Base-by-base conservation (phyloP, 176 grass and related monocot species). In the Oryza officinalis region DNA sequence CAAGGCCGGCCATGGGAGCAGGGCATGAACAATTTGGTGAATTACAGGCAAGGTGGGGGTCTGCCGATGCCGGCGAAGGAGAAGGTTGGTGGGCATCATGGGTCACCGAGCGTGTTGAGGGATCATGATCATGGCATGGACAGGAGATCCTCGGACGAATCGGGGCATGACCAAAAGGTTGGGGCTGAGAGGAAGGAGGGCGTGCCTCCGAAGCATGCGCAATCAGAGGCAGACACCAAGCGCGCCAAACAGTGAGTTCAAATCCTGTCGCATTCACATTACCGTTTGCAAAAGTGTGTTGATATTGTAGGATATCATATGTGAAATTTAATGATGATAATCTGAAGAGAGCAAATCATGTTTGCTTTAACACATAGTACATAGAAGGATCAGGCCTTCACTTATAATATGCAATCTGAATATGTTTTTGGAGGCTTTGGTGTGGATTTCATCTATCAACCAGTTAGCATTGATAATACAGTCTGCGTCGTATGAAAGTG, bases 201-300 rank as follows among this genome's bases (percentile, higher is more conserved):
- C 12, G 65, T 73, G 69, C 84, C 40, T 14, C 73, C 44, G 15
- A 95, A 98, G 80, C 78, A 92, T 14, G n/a, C 63, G 32, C 91
- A 92, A 70, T 85, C 76, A 40, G 96, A 95, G 59, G 85, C 83
- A 0, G 93, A 98, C 70, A 87, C 87, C 25, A 98, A 93, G 69
- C 91, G 93, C 0, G 93, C 89, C 54, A 98, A 98, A 88, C 93
- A 98, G 96, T 98, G 90, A 90, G 90, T 84, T 84, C 49, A 50
- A 52, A 69, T 86, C 12, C 75, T 87, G n/a, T 64, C 70, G 13
- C 64, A 77, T 61, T 68, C 33, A 20, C 27, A 11, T 38, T 77
- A 87, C 49, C 10, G 47, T 28, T 22, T 28, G 33, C 10, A 69
- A 49, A 20, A 63, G 3, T 13, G 18, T 74, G 22, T 67, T 40